phyloP scores from a whole-genome alignment of 768 basidiomycete genomes.

The Fistulinella prunicolor region DNA sequence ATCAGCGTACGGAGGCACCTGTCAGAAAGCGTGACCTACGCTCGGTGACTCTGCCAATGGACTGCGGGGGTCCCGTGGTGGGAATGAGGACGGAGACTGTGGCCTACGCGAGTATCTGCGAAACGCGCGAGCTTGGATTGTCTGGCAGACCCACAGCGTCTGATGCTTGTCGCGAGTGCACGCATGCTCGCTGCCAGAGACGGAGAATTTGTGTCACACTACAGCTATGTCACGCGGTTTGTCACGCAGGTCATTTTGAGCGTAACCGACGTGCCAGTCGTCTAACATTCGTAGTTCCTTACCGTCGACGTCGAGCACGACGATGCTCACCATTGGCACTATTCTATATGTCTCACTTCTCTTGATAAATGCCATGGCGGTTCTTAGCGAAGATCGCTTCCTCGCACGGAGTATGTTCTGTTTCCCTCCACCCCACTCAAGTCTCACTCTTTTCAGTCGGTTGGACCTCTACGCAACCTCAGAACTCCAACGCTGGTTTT shows the following conservation, averaged over 20 bases:
- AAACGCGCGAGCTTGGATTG: background rate
- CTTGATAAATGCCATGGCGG: slow-evolving; percentile 90
- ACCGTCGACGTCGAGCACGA: slow-evolving; percentile 17
- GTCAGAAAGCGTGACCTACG: slow-evolving; percentile 35
- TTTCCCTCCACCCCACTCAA: slow-evolving; percentile 15
- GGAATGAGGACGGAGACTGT: too few species aligned
- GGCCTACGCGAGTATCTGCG: too few species aligned
- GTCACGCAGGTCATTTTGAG: slow-evolving; percentile 10
- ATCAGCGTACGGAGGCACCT: background rate
- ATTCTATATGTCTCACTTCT: slow-evolving; percentile 86
- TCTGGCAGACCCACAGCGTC: slow-evolving; percentile 24
- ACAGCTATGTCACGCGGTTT: slow-evolving; percentile 11
- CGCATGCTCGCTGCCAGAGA: slow-evolving; percentile 28
- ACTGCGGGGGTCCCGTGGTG: too few species aligned
- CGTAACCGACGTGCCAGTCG: background rate
- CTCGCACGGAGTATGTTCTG: slow-evolving; percentile 76
- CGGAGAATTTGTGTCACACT: slow-evolving; percentile 15
- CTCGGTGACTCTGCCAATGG: slow-evolving; percentile 40
- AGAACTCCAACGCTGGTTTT: slow-evolving; percentile 53
- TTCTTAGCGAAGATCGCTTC: slow-evolving; percentile 95
- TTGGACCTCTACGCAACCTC: slow-evolving; percentile 73
- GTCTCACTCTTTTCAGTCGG: slow-evolving; percentile 59
- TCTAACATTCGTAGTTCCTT: background rate
- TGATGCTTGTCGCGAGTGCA: slow-evolving; percentile 21
- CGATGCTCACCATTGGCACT: slow-evolving; percentile 61